phyloP scores from a whole-genome alignment of 352 stramenopile species.

The Pythium angustatum region DNA sequence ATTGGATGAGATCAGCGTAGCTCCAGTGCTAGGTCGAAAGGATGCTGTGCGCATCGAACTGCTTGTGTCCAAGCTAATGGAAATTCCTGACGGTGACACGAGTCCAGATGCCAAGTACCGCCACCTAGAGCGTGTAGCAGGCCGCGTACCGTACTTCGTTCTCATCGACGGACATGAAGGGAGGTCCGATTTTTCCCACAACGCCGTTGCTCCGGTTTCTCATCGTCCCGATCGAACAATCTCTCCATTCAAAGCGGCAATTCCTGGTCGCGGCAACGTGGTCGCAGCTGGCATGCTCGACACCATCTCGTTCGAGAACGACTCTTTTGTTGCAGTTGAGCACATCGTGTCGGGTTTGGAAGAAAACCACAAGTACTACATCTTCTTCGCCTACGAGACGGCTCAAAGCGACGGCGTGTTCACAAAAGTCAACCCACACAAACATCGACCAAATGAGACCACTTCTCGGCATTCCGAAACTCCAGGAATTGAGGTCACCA shows the following conservation, averaged over 20 bases:
- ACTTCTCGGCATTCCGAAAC: slow-evolving; percentile 19
- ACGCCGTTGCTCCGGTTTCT: slow-evolving; percentile 30
- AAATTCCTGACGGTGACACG: slow-evolving; percentile 21
- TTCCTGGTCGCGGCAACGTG: slow-evolving; percentile 38
- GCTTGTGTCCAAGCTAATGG: slow-evolving; percentile 53
- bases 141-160: slow-evolving; percentile 61
- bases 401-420: slow-evolving; percentile 66
- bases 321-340: slow-evolving; percentile 41
- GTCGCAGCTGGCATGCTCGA: slow-evolving; percentile 48
- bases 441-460: slow-evolving; percentile 39
- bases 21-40: slow-evolving; percentile 42
- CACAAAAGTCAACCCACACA: slow-evolving; percentile 66
- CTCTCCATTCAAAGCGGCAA: slow-evolving; percentile 37
- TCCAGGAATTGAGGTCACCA: slow-evolving; percentile 53
- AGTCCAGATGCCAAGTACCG: background rate
- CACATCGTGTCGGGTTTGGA: slow-evolving; percentile 42
- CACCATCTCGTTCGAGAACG: slow-evolving; percentile 46
- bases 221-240: slow-evolving; percentile 14
- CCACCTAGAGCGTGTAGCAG: slow-evolving; percentile 22
- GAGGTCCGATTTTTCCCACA: slow-evolving; percentile 37
- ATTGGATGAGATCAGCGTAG: slow-evolving; percentile 51
- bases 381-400: slow-evolving; percentile 82
- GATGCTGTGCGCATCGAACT: slow-evolving; percentile 53
- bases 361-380: slow-evolving; percentile 52
- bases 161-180: slow-evolving; percentile 54